Evolutionary conservation across 352 stramenopile genomes (phyloP), one percentile per base, ranked within the genome.

Genomic region (Phytophthora brassicae): DNA sequence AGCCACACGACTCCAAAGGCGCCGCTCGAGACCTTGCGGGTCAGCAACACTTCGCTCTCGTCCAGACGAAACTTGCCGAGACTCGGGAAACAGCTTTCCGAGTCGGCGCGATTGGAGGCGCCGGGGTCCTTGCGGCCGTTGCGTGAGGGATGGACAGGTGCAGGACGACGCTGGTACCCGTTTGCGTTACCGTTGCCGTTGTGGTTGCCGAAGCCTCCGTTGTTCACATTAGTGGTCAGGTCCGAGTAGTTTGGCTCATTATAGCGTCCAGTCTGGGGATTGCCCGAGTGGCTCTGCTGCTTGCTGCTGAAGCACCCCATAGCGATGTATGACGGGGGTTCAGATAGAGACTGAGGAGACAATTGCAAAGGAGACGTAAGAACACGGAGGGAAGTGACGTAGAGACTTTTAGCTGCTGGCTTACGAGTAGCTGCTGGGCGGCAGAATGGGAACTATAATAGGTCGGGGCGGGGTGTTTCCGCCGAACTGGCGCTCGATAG

Each of bases 1-100:
- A 95, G 75, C 83, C 83, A 95, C 20, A 94, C 83, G 22, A 93
- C 84, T 29, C 86, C 81, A 38, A 92, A 94, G 20, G 86, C 84
- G 28, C 86, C 86, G 46, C 77, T 90, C 39, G 82, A 92, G 52
- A 95, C 82, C 61, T 90, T 91, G 41, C 84, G 86, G 44, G 84
- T 92, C 20, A 94, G 72, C 53, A 93, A 53, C 41, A 94, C 81
- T 58, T 93, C 86, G 46, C 73, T 90, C 68, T 93, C 82, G 47
- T 92, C 84, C n/a, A 94, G 69, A 2, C 84, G 86, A 71, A 84
- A 92, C 48, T 74, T 64, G 47, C 77, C 68, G 14, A 94, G 74
- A 56, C 89, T 79, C 14, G 81, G 81, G 68, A 94, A 94, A 60
- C 74, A 79, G 39, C 75, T 79, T 47, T 90, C 77, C 45, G 77